A percentile compares a stretch with the other conserved stretches of the same genome.
phyloP scores from a whole-genome alignment of 1,284 basidiomycete genomes.

The Stygiomarasmius scandens region DNA sequence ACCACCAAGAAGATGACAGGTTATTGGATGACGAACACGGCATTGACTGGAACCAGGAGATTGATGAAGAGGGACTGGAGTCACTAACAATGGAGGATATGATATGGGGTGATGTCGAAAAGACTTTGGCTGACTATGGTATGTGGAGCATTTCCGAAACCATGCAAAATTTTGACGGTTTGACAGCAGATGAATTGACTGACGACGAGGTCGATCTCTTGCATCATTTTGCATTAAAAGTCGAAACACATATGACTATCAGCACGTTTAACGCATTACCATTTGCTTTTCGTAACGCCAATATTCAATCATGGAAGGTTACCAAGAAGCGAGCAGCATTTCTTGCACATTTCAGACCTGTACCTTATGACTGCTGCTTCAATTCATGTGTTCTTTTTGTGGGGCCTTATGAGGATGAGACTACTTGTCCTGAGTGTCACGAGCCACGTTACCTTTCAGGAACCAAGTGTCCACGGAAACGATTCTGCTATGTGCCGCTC shows the following conservation, averaged over 20 bases:
- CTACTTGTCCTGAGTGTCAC: conserved; percentile 31
- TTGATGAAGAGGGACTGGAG: background rate
- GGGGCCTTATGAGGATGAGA: conserved; percentile 22
- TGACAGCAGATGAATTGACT: background rate
- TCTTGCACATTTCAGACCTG: conserved; percentile 30
- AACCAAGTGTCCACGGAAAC: conserved; percentile 25
- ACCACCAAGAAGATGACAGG: background rate
- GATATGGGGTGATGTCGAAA: background rate
- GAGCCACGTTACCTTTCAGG: conserved; percentile 23
- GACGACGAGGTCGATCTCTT: background rate
- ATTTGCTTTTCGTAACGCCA: conserved; percentile 17
- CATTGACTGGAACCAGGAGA: background rate
- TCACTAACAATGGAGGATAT: background rate
- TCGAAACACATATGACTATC: conserved; percentile 21
- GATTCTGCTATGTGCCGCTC: conserved; percentile 29
- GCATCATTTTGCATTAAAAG: conserved; percentile 21
- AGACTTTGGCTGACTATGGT: conserved; percentile 4
- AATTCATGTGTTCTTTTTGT: conserved; percentile 34
- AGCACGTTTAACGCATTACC: conserved; percentile 19
- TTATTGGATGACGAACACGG: background rate
- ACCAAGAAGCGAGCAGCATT: conserved; percentile 1
- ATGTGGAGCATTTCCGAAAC: background rate
- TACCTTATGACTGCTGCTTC: conserved; percentile 33
- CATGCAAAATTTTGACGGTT: background rate
- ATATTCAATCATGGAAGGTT: conserved; percentile 12